phyloP scores from a whole-genome alignment of 78 protist species.

The Dictyostelium purpureum region DNA sequence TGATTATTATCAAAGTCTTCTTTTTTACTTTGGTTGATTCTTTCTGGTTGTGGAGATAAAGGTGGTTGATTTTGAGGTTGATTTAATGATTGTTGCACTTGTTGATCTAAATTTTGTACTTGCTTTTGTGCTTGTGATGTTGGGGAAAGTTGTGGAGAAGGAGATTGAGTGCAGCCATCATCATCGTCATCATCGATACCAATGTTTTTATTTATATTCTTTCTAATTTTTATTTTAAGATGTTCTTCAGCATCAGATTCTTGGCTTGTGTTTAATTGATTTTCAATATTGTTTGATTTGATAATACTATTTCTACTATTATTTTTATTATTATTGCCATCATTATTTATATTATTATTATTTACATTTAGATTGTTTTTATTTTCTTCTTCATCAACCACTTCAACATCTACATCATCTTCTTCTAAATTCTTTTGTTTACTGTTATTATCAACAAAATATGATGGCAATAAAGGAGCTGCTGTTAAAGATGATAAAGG shows the following conservation, averaged over 20 bases:
- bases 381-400: not conserved
- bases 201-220: not conserved
- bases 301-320: too few species aligned
- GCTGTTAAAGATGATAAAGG: not conserved
- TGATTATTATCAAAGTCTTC: not conserved
- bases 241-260: not conserved
- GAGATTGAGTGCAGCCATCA: not conserved
- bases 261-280: not conserved
- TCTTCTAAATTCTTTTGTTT: constrained; percentile 13
- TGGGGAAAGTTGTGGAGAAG: not conserved
- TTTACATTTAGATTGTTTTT: not conserved
- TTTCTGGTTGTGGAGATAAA: not conserved
- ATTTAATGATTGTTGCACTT: not conserved
- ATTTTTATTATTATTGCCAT: not conserved
- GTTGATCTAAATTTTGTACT: not conserved
- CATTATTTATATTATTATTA: not conserved
- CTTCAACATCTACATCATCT: constrained; percentile 60
- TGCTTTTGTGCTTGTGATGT: not conserved
- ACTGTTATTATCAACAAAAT: not conserved
- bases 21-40: constrained; percentile 3
- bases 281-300: not conserved
- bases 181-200: constrained; percentile 16
- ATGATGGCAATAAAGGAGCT: not conserved
- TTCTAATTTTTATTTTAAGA: not conserved
- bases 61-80: not conserved